Conservation (phyloP, 371 early-diverging fungal species). For the Coemansia sp. region DNA sequence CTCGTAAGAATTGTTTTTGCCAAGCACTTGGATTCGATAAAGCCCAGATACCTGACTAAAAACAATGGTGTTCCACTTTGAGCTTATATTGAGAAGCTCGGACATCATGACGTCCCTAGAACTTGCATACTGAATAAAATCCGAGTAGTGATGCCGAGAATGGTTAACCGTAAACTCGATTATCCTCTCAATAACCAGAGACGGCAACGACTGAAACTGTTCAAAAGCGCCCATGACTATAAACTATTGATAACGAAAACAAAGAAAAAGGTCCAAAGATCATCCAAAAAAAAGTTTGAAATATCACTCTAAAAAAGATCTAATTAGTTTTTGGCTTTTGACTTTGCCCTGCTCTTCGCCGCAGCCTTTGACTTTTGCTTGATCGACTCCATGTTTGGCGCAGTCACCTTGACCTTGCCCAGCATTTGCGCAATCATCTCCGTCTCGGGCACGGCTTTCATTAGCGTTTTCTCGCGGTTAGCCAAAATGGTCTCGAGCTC, state of each 20-base stretch:
- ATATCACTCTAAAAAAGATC: background rate
- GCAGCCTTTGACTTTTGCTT: constrained; percentile 57
- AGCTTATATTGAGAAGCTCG: no score
- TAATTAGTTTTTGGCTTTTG: constrained; percentile 13
- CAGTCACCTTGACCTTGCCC: constrained; percentile 83
- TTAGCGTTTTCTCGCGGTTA: constrained; percentile 72
- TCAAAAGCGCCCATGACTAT: background rate
- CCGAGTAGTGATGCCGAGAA: background rate
- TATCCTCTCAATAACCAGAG: constrained; percentile 3
- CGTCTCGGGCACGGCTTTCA: constrained; percentile 79
- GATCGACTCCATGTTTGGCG: constrained; percentile 68
- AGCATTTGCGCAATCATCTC: constrained; percentile 81
- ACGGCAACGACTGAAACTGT: background rate
- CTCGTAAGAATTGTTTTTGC: no score
- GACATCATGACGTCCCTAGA: no score
- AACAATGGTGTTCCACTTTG: no score
- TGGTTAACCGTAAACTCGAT: background rate
- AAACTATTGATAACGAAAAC: background rate
- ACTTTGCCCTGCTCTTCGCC: constrained; percentile 39
- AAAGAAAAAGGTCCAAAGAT: background rate
- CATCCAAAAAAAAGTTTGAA: no score
- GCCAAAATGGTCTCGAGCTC: constrained; percentile 37
- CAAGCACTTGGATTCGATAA: no score
- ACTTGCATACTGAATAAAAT: no score
- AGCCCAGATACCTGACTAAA: no score